A percentile compares a stretch with the other conserved stretches of the same genome.
Conservation (phyloP, 148 eudicot species). For the Dysphania ambrosioides region DNA sequence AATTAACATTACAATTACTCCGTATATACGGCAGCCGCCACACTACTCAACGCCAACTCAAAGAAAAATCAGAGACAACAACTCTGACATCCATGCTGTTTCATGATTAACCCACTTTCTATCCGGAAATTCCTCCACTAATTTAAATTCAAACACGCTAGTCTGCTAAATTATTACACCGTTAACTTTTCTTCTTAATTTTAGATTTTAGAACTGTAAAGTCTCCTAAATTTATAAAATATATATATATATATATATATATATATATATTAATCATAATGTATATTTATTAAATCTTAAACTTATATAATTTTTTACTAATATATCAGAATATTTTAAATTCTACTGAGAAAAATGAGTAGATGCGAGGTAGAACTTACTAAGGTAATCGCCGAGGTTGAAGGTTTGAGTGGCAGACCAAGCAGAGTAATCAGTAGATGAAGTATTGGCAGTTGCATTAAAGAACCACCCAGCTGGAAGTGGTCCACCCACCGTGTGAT, state of each 20-base stretch:
- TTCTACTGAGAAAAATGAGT: background rate
- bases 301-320: background rate
- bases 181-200: background rate
- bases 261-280: too few species aligned
- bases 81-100: too few species aligned
- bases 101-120: too few species aligned
- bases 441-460: conserved; percentile 33
- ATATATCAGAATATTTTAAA: background rate
- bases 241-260: too few species aligned
- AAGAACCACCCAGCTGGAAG: conserved; percentile 61
- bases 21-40: too few species aligned
- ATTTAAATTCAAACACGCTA: background rate
- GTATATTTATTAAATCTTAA: too few species aligned
- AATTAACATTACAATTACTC: too few species aligned
- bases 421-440: conserved; percentile 48
- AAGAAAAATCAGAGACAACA: too few species aligned
- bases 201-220: too few species aligned
- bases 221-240: too few species aligned
- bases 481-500: conserved; percentile 70
- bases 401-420: conserved; percentile 69
- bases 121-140: background rate
- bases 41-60: too few species aligned
- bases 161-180: too few species aligned
- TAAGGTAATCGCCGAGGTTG: conserved; percentile 68
- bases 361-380: conserved; percentile 32